Conservation (phyloP, 805 yeast genomes). For the Lipomyces yamanashiensis region DNA sequence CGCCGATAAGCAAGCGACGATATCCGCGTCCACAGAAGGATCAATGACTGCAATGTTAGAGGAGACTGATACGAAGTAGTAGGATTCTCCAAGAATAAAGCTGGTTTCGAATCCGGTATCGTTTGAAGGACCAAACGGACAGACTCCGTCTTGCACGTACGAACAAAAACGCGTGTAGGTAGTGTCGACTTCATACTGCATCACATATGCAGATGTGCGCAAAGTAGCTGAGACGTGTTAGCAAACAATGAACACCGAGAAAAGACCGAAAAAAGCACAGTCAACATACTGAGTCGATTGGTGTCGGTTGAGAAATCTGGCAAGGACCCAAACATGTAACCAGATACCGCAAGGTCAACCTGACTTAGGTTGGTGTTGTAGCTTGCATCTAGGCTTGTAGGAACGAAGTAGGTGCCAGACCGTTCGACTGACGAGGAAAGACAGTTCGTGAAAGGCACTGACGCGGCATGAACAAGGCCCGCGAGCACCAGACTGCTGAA, state of each 20-base stretch:
- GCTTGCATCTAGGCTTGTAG: constrained; percentile 26
- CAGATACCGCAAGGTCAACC: constrained; percentile 23
- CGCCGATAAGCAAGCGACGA: constrained; percentile 55
- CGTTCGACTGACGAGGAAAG: constrained; percentile 14
- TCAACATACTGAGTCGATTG: constrained; percentile 31
- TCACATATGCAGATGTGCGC: constrained; percentile 35
- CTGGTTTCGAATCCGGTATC: constrained; percentile 22
- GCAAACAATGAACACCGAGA: neutral
- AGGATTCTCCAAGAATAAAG: constrained; percentile 3
- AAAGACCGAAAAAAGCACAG: neutral
- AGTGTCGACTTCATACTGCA: constrained; percentile 36
- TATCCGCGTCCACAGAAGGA: constrained; percentile 38
- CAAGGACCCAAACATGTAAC: constrained; percentile 30
- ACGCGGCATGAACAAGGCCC: constrained; percentile 18
- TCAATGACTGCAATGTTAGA: constrained; percentile 41
- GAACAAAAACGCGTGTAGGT: constrained; percentile 41
- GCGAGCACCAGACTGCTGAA: constrained; percentile 3
- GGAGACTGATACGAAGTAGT: constrained; percentile 37
- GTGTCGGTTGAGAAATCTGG: constrained; percentile 29
- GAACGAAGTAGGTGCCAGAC: constrained; percentile 31
- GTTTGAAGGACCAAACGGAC: constrained; percentile 41
- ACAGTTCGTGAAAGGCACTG: constrained; percentile 25
- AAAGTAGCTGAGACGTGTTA: constrained; percentile 38
- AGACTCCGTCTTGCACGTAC: constrained; percentile 26
- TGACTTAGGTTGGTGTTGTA: constrained; percentile 20